Evolutionary conservation across 345 rosid genomes (phyloP).

Genomic region (Raphanus sativus): DNA sequence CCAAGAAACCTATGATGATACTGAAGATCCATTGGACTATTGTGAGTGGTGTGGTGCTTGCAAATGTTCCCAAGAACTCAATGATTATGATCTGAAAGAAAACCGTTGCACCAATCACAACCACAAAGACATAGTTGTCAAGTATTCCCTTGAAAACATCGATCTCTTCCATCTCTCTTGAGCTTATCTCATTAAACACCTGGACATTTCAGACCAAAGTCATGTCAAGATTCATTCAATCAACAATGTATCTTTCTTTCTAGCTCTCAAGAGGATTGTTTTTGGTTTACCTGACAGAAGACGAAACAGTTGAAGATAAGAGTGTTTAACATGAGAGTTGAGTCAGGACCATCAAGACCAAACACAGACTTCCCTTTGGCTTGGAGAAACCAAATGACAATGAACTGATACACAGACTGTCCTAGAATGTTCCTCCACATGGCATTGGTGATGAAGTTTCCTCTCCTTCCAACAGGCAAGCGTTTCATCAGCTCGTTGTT

Average conservation of each 20-base stretch:
- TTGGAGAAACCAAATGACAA: conserved; percentile 64
- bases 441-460: conserved; percentile 79
- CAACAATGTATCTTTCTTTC: conserved; percentile 7
- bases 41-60: conserved; percentile 62
- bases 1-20: conserved; percentile 62
- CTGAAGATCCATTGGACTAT: conserved; percentile 54
- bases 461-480: conserved; percentile 62
- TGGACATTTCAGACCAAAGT: conserved; percentile 26
- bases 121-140: conserved; percentile 55
- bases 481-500: conserved; percentile 64
- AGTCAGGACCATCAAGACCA: conserved; percentile 53
- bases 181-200: conserved; percentile 74
- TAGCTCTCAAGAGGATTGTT: neutral
- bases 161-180: conserved; percentile 67
- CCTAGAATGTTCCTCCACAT: conserved; percentile 98
- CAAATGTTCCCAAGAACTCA: conserved; percentile 71
- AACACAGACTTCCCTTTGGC: conserved; percentile 58
- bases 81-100: conserved; percentile 74
- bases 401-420: conserved; percentile 72
- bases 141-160: conserved; percentile 67
- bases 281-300: conserved; percentile 73
- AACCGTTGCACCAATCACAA: conserved; percentile 55
- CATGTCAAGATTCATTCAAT: conserved; percentile 17
- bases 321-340: conserved; percentile 57
- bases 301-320: conserved; percentile 87